These are phyloP conservation scores for Pilaira anomala DNA, from an alignment of 192 early-diverging fungal genomes.

Conservation along the genomic window DNA sequence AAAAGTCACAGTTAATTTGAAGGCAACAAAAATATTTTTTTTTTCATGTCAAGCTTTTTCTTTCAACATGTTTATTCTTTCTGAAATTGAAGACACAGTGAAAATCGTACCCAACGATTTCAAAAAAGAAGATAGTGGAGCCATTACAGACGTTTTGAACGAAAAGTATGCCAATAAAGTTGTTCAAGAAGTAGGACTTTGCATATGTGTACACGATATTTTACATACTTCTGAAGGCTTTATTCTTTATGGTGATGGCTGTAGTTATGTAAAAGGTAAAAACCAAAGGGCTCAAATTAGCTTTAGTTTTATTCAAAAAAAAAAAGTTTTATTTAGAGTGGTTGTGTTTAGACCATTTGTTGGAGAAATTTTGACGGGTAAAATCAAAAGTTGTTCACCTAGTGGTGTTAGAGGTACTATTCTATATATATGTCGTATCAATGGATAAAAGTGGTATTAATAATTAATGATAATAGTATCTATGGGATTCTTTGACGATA, in stretches of 20 bases:
- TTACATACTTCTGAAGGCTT: constrained; percentile 79
- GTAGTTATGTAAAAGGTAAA: constrained; percentile 73
- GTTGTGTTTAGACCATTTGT: constrained; percentile 89
- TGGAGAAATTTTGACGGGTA: constrained; percentile 82
- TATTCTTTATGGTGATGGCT: constrained; percentile 81
- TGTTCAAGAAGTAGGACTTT: constrained; percentile 87
- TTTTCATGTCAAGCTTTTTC: neutral
- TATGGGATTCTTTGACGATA: constrained; percentile 92
- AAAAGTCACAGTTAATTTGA: neutral
- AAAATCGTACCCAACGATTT: constrained; percentile 81
- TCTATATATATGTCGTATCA: no score
- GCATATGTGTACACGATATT: constrained; percentile 82
- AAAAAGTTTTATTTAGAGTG: constrained; percentile 72
- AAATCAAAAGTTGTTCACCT: constrained; percentile 66
- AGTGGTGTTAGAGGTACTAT: constrained; percentile 74
- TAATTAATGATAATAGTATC: no score
- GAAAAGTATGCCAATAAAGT: constrained; percentile 93
- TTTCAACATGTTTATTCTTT: constrained; percentile 79
- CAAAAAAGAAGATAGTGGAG: constrained; percentile 66
- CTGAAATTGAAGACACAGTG: constrained; percentile 79
- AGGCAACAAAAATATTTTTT: neutral
- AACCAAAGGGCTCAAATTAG: no score
- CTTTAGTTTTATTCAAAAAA: constrained; percentile 12
- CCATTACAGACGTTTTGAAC: constrained; percentile 87
- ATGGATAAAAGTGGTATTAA: no score